Percentiles rank a stretch among this genome's conserved stretches.
These are phyloP conservation scores for Saxophila tyrrhenica DNA, from an alignment of 495 filamentous ascomycete species.

Conservation along the genomic window DNA sequence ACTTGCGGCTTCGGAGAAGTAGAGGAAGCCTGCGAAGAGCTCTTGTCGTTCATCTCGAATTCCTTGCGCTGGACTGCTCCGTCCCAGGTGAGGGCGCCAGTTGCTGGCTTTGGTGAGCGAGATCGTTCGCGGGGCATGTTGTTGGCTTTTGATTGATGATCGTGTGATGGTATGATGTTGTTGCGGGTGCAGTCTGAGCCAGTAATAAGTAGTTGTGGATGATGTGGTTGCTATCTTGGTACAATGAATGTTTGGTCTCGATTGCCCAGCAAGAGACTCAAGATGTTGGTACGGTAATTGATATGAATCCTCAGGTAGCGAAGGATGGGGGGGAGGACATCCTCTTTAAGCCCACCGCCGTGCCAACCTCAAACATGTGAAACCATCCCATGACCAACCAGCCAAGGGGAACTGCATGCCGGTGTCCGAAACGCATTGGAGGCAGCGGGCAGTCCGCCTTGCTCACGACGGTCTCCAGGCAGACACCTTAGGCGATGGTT, in stretches of 20 bases:
- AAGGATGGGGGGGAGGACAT: too few relatives aligned
- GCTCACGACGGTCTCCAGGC: not conserved
- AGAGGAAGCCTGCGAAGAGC: not conserved
- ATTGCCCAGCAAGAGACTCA: not conserved
- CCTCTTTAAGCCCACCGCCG: too few relatives aligned
- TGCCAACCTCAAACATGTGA: not conserved
- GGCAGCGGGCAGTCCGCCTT: not conserved
- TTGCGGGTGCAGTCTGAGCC: too few relatives aligned
- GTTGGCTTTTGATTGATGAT: not conserved
- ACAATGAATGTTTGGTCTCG: too few relatives aligned
- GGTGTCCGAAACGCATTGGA: constrained; percentile 2
- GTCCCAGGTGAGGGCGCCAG: not conserved
- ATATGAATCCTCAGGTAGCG: too few relatives aligned
- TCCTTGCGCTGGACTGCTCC: not conserved
- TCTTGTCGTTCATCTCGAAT: not conserved
- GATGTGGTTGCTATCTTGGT: too few relatives aligned
- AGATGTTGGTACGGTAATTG: too few relatives aligned
- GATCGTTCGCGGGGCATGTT: not conserved
- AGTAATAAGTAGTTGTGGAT: too few relatives aligned
- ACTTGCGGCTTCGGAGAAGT: not conserved
- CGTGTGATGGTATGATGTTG: not conserved
- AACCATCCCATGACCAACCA: not conserved
- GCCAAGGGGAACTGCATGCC: constrained; percentile 2
- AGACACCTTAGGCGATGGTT: not conserved
- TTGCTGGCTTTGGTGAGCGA: too few relatives aligned